Evolutionary conservation across 345 rosid species (phyloP).

Genomic region (Alliaria petiolata): DNA sequence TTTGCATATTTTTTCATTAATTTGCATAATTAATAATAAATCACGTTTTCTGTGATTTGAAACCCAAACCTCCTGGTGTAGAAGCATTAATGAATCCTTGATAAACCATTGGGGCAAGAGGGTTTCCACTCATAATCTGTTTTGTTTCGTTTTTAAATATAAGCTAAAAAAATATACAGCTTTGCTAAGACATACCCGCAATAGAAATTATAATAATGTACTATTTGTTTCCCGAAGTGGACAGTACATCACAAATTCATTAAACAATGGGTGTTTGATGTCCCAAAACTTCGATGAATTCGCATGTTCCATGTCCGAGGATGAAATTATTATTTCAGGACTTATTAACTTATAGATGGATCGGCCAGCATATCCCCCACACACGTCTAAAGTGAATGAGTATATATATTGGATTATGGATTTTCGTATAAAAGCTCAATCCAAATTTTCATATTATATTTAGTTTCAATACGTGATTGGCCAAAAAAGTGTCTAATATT

Average conservation of each 20-base stretch:
- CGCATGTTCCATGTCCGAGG: conserved; percentile 23
- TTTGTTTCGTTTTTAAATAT: background rate
- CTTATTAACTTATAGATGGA: background rate
- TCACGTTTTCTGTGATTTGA: too few relatives aligned
- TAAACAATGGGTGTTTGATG: conserved; percentile 3
- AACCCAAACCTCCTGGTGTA: too few relatives aligned
- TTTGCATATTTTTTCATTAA: too few relatives aligned
- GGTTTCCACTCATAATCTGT: too few relatives aligned
- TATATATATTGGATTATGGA: too few relatives aligned
- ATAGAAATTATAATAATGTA: background rate
- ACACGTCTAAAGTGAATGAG: background rate
- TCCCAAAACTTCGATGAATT: conserved; percentile 11
- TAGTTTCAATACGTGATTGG: background rate
- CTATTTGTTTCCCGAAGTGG: background rate
- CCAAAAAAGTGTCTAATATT: background rate
- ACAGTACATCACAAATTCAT: background rate
- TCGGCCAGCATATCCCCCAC: background rate
- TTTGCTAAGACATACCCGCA: background rate
- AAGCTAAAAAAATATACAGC: background rate
- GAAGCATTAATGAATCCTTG: too few relatives aligned
- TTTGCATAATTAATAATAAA: too few relatives aligned
- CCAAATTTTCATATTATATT: background rate
- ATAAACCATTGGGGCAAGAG: too few relatives aligned
- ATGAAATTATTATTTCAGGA: background rate
- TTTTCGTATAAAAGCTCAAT: background rate